phyloP scores from a whole-genome alignment of 148 eudicot genomes.

The Bassia scoparia region DNA sequence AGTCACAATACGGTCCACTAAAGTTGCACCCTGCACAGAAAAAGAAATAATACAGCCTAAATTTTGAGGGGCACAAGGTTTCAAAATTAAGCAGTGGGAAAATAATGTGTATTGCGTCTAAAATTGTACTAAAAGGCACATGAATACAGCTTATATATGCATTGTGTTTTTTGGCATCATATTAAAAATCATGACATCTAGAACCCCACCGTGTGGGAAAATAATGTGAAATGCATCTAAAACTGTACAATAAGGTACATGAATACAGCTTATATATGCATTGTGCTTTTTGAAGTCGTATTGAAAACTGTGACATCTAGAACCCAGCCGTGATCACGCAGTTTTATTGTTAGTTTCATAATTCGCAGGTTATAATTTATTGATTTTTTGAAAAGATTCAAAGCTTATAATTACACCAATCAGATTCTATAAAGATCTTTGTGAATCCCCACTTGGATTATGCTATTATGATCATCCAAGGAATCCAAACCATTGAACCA shows the following conservation, averaged over 20 bases:
- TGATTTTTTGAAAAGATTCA: too few species aligned
- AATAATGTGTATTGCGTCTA: not conserved
- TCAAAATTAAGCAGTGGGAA: not conserved
- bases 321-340: too few species aligned
- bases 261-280: not conserved
- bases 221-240: not conserved
- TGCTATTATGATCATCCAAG: too few species aligned
- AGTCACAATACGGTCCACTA: conserved; percentile 86
- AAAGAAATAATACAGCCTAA: not conserved
- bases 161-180: not conserved
- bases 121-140: not conserved
- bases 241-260: not conserved
- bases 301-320: not conserved
- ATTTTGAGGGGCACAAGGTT: not conserved
- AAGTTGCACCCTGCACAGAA: conserved; percentile 79
- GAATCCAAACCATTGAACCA: too few species aligned
- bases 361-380: too few species aligned
- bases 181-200: not conserved
- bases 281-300: not conserved
- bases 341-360: too few species aligned
- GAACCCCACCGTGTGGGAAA: too few species aligned
- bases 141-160: not conserved
- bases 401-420: too few species aligned
- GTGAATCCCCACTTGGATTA: too few species aligned
- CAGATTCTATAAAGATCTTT: too few species aligned